Evolutionary conservation across 2,329 filamentous ascomycete species (phyloP).

Genomic region (Periconia macrospinosa): DNA sequence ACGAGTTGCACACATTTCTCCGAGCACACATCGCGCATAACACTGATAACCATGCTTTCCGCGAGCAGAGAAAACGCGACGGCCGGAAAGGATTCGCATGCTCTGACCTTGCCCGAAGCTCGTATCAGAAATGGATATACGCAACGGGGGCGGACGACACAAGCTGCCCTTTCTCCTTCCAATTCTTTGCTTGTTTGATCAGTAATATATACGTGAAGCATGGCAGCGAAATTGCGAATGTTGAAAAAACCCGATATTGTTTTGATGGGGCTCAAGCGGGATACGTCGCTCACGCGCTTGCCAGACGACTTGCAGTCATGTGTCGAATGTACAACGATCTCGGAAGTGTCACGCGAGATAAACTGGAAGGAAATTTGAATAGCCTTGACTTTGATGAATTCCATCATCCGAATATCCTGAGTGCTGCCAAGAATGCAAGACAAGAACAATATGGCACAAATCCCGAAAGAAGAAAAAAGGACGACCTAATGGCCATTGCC

Average conservation of each 20-base stretch:
- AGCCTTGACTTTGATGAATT: slow-evolving; percentile 14
- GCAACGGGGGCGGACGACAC: slow-evolving; percentile 18
- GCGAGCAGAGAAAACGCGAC: too few species aligned
- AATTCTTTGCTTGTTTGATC: slow-evolving; percentile 18
- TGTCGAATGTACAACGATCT: slow-evolving; percentile 33
- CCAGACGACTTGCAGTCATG: slow-evolving; percentile 19
- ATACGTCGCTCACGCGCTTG: too few species aligned
- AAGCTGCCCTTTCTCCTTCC: slow-evolving; percentile 23
- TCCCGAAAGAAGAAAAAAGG: too few species aligned
- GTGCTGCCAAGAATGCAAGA: background rate
- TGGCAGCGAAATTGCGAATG: too few species aligned
- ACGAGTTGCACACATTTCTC: background rate
- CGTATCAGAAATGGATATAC: slow-evolving; percentile 15
- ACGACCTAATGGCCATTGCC: background rate
- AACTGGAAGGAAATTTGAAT: slow-evolving; percentile 24
- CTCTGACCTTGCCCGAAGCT: too few species aligned
- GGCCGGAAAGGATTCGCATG: too few species aligned
- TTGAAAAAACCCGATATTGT: too few species aligned
- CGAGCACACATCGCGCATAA: background rate
- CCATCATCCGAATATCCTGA: background rate
- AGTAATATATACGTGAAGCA: too few species aligned
- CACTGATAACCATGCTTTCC: background rate
- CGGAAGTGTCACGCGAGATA: slow-evolving; percentile 23
- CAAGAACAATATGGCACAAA: background rate
- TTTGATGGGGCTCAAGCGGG: too few species aligned